phyloP scores from a whole-genome alignment of 1,139 yeast genomes.

The Debaryomyces subglobosus region DNA sequence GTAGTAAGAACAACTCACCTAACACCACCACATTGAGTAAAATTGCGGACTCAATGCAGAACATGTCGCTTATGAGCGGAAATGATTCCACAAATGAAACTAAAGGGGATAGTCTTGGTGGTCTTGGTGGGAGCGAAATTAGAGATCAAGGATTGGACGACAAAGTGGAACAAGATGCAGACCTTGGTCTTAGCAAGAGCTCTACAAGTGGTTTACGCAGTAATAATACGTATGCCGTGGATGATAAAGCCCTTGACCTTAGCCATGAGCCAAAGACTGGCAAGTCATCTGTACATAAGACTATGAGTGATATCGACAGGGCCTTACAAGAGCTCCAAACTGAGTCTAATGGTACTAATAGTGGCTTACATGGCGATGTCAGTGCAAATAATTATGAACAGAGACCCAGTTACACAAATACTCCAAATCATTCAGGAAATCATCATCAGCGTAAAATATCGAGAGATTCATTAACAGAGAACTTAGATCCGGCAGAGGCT shows the following conservation, averaged over 20 bases:
- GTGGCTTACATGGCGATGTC: not conserved
- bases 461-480: constrained; percentile 30
- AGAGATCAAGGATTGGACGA: not conserved
- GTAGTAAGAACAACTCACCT: constrained; percentile 15
- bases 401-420: not conserved
- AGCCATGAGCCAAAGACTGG: not conserved
- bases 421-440: not conserved
- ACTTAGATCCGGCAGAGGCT: constrained; percentile 54
- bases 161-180: not conserved
- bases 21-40: constrained; percentile 17
- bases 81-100: not conserved
- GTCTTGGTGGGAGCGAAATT: constrained; percentile 1
- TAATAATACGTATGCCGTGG: not conserved
- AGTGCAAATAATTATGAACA: not conserved
- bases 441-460: constrained; percentile 21
- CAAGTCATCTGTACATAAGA: constrained; percentile 44
- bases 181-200: not conserved
- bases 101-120: not conserved
- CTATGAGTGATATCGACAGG: constrained; percentile 80
- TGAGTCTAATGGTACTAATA: constrained; percentile 18
- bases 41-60: constrained; percentile 23
- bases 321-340: constrained; percentile 74
- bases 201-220: not conserved
- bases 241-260: not conserved
- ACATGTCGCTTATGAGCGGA: constrained; percentile 10